phyloP scores from a whole-genome alignment of 257 asterid genomes.

The Nicotiana attenuata region DNA sequence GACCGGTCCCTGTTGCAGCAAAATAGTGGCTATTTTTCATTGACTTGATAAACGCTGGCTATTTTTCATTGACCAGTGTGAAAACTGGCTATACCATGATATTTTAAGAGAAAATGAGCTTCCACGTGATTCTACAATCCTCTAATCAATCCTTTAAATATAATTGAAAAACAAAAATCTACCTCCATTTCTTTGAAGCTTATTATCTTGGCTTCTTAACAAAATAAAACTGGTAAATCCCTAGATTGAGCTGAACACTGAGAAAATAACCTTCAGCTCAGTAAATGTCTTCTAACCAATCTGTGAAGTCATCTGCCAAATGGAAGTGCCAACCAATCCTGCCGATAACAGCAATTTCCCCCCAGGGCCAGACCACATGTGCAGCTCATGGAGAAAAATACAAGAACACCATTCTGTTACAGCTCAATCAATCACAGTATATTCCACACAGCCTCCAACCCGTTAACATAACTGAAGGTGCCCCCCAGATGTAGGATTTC shows the following conservation, averaged over 20 bases:
- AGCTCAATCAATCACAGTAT: constrained; percentile 5
- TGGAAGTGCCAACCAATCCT: background rate
- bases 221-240: constrained; percentile 5
- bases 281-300: background rate
- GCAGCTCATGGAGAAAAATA: constrained; percentile 26
- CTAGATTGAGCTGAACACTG: background rate
- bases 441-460: constrained; percentile 24
- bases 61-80: too few species aligned
- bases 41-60: too few species aligned
- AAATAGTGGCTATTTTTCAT: too few species aligned
- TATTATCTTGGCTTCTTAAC: background rate
- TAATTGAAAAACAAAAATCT: background rate
- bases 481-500: constrained; percentile 12
- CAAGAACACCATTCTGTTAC: constrained; percentile 25
- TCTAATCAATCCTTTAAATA: background rate
- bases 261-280: constrained; percentile 7
- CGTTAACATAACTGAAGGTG: constrained; percentile 11
- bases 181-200: background rate
- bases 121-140: background rate
- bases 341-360: background rate
- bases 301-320: background rate
- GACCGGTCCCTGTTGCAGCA: too few species aligned
- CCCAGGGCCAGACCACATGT: constrained; percentile 13
- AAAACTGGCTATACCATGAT: too few species aligned
- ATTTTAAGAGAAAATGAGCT: too few species aligned